A percentile compares a stretch with the other conserved stretches of the same genome.
Conservation (phyloP, 2,329 filamentous ascomycete genomes). For the Onygenales sp. region DNA sequence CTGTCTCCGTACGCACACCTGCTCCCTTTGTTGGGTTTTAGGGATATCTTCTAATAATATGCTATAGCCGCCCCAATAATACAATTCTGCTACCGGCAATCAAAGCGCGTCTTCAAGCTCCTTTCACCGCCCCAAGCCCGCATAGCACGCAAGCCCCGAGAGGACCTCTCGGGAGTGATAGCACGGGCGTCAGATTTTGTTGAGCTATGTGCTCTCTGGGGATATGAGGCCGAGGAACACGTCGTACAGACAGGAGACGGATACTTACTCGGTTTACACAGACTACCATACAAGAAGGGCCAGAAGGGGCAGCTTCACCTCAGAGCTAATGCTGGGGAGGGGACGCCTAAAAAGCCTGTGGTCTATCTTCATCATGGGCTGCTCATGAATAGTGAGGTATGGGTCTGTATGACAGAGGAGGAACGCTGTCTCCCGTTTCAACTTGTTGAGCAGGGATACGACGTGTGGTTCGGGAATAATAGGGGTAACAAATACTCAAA, state of each 20-base stretch:
- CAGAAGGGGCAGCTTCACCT: constrained; percentile 53
- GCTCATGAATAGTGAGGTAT: constrained; percentile 98
- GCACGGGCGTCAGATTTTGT: constrained; percentile 85
- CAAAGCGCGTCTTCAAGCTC: constrained; percentile 71
- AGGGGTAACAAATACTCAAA: constrained; percentile 99
- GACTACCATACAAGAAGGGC: constrained; percentile 71
- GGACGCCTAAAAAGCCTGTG: constrained; percentile 67
- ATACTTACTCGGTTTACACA: constrained; percentile 81
- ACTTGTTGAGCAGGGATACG: constrained; percentile 81
- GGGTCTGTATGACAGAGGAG: constrained; percentile 84
- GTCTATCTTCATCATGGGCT: constrained; percentile 92
- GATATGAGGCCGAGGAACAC: constrained; percentile 92
- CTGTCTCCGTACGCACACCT: constrained; percentile 60
- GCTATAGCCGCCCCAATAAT: constrained; percentile 65
- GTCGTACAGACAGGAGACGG: constrained; percentile 91
- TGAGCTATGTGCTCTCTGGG: constrained; percentile 83
- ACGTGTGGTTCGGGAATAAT: constrained; percentile 98
- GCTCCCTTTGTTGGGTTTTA: neutral
- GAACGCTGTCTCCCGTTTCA: constrained; percentile 80
- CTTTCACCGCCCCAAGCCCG: constrained; percentile 62
- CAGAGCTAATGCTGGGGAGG: constrained; percentile 62
- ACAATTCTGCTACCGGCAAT: constrained; percentile 70
- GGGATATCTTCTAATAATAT: neutral
- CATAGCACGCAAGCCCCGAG: constrained; percentile 58
- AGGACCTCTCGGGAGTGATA: constrained; percentile 60